Evolutionary conservation across 805 yeast genomes (phyloP), one percentile per base, ranked within the genome.

Genomic region (Wickerhamomyces rabaulensis): DNA sequence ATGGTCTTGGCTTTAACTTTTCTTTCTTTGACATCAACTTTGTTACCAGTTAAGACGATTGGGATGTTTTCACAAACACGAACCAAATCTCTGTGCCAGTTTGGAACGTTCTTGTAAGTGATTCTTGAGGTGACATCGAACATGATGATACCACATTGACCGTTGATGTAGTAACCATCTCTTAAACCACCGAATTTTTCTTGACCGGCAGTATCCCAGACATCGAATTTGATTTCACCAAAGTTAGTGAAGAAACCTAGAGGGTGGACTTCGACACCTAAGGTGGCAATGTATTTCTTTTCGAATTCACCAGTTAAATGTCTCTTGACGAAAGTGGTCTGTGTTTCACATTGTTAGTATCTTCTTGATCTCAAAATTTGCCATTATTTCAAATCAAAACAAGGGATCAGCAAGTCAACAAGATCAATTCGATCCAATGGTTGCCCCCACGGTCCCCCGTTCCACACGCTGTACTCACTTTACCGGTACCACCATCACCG

Each of bases 401-500:
- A 43, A 41, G 33, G 22, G 40, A 40, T 19, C 23, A 35, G 26
- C 26, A 19, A 29, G 31, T 22, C 25, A 41, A 37, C 19, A 29
- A 20, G 23, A 20, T 27, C 31, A 10, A 27, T 27, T 27, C n/a
- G 13, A 7, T 10, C 31, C 31, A 27, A 4, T 15, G n/a, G 9
- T 27, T 5, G 13, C 5, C 5, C 15, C 17, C 16, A 31, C 9
- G 3, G 35, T 6, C n/a, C 23, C 5, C 5, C 8, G 23, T 22
- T 22, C 23, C 23, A 22, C 23, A 26, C 23, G 25, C 22, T 13
- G 37, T 17, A 74, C 80, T 56, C 63, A 78, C 83, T 74, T 94
- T 94, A 78, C 99, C 99, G 73, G 99, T 94, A 83, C 99, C 99
- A 80, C 99, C 99, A 70, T 94, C 99, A 71, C 99, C 99, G 75